phyloP scores from a whole-genome alignment of 352 stramenopile genomes.

The Pythium grandisporangium region DNA sequence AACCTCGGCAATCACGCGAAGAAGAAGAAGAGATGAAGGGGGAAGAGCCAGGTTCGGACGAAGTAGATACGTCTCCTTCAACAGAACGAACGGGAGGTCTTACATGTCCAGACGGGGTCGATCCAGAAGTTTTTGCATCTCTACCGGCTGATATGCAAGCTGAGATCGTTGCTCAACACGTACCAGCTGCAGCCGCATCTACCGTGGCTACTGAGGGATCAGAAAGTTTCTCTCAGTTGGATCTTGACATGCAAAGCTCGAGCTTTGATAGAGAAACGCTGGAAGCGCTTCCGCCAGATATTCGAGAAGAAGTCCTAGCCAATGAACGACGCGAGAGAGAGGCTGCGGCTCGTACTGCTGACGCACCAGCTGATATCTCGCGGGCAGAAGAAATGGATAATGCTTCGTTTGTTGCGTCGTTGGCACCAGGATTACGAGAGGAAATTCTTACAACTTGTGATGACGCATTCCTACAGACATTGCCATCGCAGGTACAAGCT shows the following conservation, averaged over 20 bases:
- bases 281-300: conserved; percentile 94
- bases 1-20: conserved; percentile 11
- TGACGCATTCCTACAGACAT: conserved; percentile 90
- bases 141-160: conserved; percentile 95
- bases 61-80: neutral
- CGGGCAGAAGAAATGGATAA: conserved; percentile 98
- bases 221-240: conserved; percentile 68
- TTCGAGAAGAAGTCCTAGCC: conserved; percentile 94
- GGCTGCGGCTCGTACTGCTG: conserved; percentile 48
- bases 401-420: conserved; percentile 94
- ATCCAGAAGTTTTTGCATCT: conserved; percentile 95
- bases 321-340: conserved; percentile 93
- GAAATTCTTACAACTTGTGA: conserved; percentile 97
- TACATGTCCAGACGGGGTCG: conserved; percentile 91
- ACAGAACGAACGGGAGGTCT: conserved; percentile 8
- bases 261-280: conserved; percentile 93
- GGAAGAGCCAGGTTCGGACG: conserved; percentile 10
- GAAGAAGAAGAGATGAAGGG: conserved; percentile 17
- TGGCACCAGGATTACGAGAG: conserved; percentile 92
- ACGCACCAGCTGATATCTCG: conserved; percentile 86
- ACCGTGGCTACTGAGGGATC: conserved; percentile 18
- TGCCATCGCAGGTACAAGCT: conserved; percentile 90
- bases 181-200: conserved; percentile 17
- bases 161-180: conserved; percentile 88
- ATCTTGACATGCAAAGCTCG: conserved; percentile 81